Evolutionary conservation across 1,284 basidiomycete species (phyloP), one percentile per base, ranked within the genome.

Genomic region (Cutaneotrichosporon sp.): DNA sequence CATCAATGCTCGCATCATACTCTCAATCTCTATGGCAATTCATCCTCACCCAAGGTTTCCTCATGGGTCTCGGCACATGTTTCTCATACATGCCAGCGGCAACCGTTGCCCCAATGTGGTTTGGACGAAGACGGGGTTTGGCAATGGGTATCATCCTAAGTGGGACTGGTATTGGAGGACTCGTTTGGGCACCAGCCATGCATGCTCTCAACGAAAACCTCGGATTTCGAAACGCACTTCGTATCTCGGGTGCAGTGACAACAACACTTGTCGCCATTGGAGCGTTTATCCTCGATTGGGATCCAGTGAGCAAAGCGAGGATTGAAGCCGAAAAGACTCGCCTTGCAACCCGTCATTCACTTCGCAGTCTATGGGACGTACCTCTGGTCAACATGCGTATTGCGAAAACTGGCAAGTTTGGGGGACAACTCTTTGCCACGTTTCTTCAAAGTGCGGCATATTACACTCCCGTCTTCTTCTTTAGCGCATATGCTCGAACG

Each of bases 401-500:
- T 18, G 74, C 73, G 0, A 62, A 65, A 21, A 60, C 57, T 4
- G 47, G 57, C 9, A 65, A 63, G 60, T 75, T 75, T 56, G 30
- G 56, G 30, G 68, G 64, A 6, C 72, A 75, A 61, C 58, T 70
- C 18, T 2, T 73, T 18, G 69, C 63, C 10, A 51, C 67, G 0
- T 38, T 64, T 8, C 49, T 72, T 14, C 74, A 75, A 60, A 40
- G 61, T 8, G 68, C 72, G 4, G 73, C 68, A n/a, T 75, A 75
- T 61, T 75, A 72, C 55, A 69, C 72, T 4, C 74, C 74, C 13
- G 65, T 74, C 18, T 75, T 72, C 68, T 75, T 74, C 67, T 71
- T 75, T 55, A 70, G 73, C 11, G 65, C 73, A 3, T 74, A 74
- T 56, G 73, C 74, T 2, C 59, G 67, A 3, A 72, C 69, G 8